Evolutionary conservation across 768 basidiomycete genomes (phyloP).

Genomic region (Cantharellus cinnabarinus): DNA sequence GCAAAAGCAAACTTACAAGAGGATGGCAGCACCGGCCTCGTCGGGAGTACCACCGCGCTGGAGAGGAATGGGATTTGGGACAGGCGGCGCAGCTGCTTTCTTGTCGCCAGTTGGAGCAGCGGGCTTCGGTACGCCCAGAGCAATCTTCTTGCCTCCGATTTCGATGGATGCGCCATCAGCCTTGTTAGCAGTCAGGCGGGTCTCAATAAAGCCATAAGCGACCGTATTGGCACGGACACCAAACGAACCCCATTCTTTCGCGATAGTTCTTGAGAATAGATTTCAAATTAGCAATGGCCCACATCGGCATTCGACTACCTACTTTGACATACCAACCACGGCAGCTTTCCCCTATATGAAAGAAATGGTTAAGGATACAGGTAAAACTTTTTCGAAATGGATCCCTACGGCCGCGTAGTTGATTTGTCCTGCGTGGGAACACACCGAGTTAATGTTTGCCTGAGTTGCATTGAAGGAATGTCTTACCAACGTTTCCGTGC

Average conservation of each 20-base stretch:
- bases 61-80: conserved; percentile 30
- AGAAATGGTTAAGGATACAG: neutral
- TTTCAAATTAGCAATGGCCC: neutral
- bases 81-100: conserved; percentile 15
- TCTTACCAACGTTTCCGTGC: conserved; percentile 39
- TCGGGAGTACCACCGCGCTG: conserved; percentile 46
- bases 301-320: neutral
- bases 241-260: conserved; percentile 73
- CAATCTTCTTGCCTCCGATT: conserved; percentile 67
- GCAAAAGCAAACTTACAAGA: conserved; percentile 39
- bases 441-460: no score
- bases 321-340: conserved; percentile 57
- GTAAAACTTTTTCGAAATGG: neutral
- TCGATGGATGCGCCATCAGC: conserved; percentile 56
- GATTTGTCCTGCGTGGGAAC: conserved; percentile 36
- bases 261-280: conserved; percentile 28
- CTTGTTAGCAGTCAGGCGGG: conserved; percentile 60
- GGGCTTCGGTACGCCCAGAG: conserved; percentile 48
- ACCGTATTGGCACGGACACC: conserved; percentile 68
- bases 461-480: no score
- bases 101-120: conserved; percentile 17
- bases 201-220: conserved; percentile 59
- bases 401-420: conserved; percentile 42
- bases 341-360: conserved; percentile 38
- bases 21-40: conserved; percentile 52